These are phyloP conservation scores for Gigaspora rosea DNA, from an alignment of 192 early-diverging fungal genomes.

Conservation along the genomic window DNA sequence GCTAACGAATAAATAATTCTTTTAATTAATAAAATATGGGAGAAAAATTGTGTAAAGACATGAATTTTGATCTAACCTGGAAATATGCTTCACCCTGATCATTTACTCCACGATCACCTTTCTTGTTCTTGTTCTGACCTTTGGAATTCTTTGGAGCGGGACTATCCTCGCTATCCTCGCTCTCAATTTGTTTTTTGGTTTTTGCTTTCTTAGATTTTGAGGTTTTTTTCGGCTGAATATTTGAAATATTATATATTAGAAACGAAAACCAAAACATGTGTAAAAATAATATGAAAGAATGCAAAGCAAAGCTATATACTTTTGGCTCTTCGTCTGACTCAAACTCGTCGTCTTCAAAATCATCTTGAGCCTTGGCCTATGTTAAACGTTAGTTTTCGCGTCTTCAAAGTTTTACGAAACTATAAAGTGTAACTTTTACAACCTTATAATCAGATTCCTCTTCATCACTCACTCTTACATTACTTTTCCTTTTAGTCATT, in stretches of 20 bases:
- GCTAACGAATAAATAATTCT: not conserved
- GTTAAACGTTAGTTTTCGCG: not conserved
- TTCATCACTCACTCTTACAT: not conserved
- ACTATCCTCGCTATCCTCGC: not conserved
- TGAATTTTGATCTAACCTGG: not conserved
- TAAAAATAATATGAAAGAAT: not conserved
- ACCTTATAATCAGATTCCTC: conserved; percentile 4
- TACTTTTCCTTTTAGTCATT: conserved; percentile 2
- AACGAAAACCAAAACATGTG: not conserved
- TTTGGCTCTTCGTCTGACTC: not conserved
- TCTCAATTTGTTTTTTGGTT: no score
- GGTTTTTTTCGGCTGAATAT: not conserved
- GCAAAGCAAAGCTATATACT: not conserved
- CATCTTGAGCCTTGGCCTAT: not conserved
- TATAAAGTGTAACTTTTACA: not conserved
- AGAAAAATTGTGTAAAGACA: not conserved
- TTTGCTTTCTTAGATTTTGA: no score
- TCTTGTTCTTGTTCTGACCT: not conserved
- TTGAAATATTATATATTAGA: not conserved
- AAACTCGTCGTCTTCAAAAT: not conserved
- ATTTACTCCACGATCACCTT: conserved; percentile 12
- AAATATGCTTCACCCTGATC: conserved; percentile 14
- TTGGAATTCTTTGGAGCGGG: conserved; percentile 4
- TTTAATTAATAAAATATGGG: not conserved
- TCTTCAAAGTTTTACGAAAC: not conserved